These are phyloP conservation scores for Veloporphyrellus conicus DNA, from an alignment of 1,284 basidiomycete genomes.

Conservation along the genomic window DNA sequence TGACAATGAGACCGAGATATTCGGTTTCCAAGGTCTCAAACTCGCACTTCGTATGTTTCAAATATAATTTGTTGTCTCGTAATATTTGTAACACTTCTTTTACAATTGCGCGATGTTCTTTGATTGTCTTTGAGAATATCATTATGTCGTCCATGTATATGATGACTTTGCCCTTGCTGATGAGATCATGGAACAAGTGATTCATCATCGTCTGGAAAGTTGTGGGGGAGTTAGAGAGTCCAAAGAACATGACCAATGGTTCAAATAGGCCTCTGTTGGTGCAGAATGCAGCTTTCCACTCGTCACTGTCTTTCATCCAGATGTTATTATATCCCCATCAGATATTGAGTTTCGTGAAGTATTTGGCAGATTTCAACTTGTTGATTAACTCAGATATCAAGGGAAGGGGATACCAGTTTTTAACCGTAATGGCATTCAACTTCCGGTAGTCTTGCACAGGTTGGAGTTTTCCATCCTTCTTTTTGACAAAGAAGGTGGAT, in stretches of 20 bases:
- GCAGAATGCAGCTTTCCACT: slow-evolving; percentile 1
- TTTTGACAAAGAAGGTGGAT: too few species aligned
- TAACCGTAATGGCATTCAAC: neutral
- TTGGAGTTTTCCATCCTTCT: too few species aligned
- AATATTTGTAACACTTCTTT: neutral
- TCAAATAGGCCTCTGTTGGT: slow-evolving; percentile 32
- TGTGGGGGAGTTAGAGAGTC: slow-evolving; percentile 24
- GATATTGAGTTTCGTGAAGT: too few species aligned
- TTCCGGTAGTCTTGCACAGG: too few species aligned
- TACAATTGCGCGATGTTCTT: neutral
- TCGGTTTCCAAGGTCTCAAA: slow-evolving; percentile 3
- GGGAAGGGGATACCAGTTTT: neutral
- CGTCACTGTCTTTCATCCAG: too few species aligned
- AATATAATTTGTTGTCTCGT: neutral
- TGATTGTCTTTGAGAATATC: too few species aligned
- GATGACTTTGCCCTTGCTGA: too few species aligned
- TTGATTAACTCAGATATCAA: neutral
- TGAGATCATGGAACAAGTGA: too few species aligned
- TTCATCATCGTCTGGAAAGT: slow-evolving; percentile 34
- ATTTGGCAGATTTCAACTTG: neutral
- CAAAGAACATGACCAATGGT: slow-evolving; percentile 37
- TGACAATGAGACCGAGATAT: neutral
- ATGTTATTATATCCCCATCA: too few species aligned
- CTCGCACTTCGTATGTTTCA: neutral
- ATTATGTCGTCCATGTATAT: too few species aligned